Evolutionary conservation across 2,329 filamentous ascomycete species (phyloP), one percentile per base, ranked within the genome.

Genomic region (Chaetomium sp.): DNA sequence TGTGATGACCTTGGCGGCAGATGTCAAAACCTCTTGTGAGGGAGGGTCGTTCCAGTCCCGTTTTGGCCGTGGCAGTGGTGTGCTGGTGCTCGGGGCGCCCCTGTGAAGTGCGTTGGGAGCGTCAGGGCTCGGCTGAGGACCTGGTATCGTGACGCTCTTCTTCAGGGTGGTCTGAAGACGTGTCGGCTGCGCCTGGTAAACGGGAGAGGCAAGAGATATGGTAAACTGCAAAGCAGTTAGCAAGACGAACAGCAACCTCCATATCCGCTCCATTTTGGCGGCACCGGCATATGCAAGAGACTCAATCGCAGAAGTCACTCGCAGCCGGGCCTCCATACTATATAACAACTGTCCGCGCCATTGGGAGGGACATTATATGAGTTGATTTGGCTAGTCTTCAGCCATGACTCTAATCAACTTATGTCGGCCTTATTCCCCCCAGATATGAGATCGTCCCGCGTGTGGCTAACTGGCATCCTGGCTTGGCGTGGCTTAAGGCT

Each of bases 1-100:
- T 13, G 75, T 78, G 57, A 74, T 67, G 2, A 78, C 74, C 6
- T 68, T 66, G 38, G 77, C 72, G 2, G 69, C 66, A 12, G 67
- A 56, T 16, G 65, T 70, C 10, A 63, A 42, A 6, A 25, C 57
- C n/a, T 49, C 54, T 19, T 29, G 42, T 54, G 60, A 23, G 9
- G 47, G 59, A 57, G 58, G 45, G n/a, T 51, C 55, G 53, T 54
- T 29, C 38, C 53, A 51, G 7, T 9, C 47, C 21, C 60, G 38
- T 29, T 56, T 56, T 10, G 38, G 1, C 21, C 8, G 6, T 7
- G 33, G 49, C n/a, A 33, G 19, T 38, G 29, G 53, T 8, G 29
- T 60, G 33, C 33, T 49, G 47, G 49, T 38, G n/a, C 21, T 60
- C 23, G 19, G 45, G 47, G 49, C 33, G 13, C 6, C 31, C 16